Conservation (phyloP, 345 rosid genomes). For the Combretum micranthum region DNA sequence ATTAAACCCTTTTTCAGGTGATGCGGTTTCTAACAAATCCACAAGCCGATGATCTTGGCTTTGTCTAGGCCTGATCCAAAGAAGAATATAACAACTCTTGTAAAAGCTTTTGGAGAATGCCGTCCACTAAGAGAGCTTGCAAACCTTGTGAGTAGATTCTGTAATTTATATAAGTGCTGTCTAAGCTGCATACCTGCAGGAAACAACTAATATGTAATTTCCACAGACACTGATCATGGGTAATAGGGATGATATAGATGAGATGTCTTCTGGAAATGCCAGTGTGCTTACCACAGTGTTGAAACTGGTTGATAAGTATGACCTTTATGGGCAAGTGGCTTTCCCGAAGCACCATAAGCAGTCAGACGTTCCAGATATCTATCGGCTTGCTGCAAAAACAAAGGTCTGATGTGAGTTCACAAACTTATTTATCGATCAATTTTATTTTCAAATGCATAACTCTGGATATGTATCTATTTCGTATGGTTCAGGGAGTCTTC, state of each 20-base stretch:
- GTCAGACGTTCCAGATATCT: conserved; percentile 89
- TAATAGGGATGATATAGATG: conserved; percentile 86
- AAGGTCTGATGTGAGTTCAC: conserved; percentile 39
- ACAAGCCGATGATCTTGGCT: conserved; percentile 94
- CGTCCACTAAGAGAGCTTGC: conserved; percentile 90
- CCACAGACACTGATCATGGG: conserved; percentile 87
- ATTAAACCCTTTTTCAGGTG: conserved; percentile 31
- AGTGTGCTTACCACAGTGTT: conserved; percentile 75
- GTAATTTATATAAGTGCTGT: conserved; percentile 2
- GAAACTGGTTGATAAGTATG: conserved; percentile 85
- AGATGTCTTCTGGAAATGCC: conserved; percentile 69
- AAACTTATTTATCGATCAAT: background rate
- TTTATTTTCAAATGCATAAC: conserved; percentile 3
- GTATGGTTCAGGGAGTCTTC: conserved; percentile 70
- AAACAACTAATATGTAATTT: conserved; percentile 5
- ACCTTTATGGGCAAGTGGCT: conserved; percentile 88
- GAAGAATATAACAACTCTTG: conserved; percentile 87
- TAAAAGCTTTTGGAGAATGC: conserved; percentile 94
- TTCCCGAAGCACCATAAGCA: conserved; percentile 98
- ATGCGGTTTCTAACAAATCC: conserved; percentile 93
- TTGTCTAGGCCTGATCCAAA: conserved; percentile 96
- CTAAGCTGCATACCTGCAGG: background rate
- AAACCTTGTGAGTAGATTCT: conserved; percentile 53
- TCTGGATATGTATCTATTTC: conserved; percentile 5
- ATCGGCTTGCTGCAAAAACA: conserved; percentile 83